These are phyloP conservation scores for Scedosporium boydii DNA, from an alignment of 2,329 filamentous ascomycete species.

Conservation along the genomic window DNA sequence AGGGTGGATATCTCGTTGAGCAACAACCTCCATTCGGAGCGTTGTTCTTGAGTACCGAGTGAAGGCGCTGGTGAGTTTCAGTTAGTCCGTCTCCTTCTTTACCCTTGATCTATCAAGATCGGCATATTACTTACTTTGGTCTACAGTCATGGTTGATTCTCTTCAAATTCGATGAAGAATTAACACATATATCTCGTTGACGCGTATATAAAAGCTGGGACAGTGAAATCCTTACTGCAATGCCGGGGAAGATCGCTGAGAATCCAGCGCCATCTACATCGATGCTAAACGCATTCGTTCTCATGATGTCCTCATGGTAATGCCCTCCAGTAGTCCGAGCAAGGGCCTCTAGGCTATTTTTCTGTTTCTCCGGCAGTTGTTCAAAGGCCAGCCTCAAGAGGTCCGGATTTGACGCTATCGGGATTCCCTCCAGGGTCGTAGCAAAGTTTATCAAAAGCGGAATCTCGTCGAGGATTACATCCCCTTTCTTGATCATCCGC, in stretches of 20 bases:
- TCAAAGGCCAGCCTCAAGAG: conserved; percentile 18
- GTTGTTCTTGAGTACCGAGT: conserved; percentile 15
- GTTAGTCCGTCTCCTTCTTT: not conserved
- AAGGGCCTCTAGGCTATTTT: conserved; percentile 17
- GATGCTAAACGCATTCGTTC: conserved; percentile 23
- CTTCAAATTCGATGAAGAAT: not conserved
- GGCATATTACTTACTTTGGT: conserved; percentile 16
- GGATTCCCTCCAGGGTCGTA: conserved; percentile 8
- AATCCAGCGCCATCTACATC: conserved; percentile 12
- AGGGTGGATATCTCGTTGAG: conserved; percentile 15
- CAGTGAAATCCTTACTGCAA: conserved; percentile 12
- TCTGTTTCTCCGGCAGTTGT: conserved; percentile 16
- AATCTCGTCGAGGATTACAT: conserved; percentile 25
- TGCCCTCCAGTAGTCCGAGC: conserved; percentile 13
- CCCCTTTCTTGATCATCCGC: conserved; percentile 19
- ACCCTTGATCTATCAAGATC: not conserved
- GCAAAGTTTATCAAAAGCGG: conserved; percentile 17
- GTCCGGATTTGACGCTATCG: conserved; percentile 3
- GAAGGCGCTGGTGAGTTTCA: conserved; percentile 14
- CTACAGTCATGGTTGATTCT: conserved; percentile 18
- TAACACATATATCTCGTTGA: not conserved
- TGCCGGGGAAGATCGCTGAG: conserved; percentile 16
- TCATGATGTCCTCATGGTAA: conserved; percentile 23
- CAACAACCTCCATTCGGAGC: conserved; percentile 16
- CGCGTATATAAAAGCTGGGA: not conserved